phyloP scores from a whole-genome alignment of 768 basidiomycete species.

The Russula dissimulans region DNA sequence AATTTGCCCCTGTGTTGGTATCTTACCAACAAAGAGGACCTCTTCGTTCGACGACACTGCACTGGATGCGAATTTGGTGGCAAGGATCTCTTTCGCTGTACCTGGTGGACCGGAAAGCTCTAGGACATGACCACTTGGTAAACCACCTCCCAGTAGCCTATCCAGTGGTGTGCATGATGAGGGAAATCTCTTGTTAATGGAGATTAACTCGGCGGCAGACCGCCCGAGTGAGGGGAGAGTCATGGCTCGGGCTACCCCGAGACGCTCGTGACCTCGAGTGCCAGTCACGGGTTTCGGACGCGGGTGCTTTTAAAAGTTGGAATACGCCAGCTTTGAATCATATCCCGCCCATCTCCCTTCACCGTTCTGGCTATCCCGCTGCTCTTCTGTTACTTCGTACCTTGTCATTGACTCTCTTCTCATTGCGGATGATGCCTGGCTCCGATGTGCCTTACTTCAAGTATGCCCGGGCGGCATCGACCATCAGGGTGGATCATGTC shows the following conservation, averaged over 20 bases:
- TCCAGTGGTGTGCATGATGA: conserved; percentile 47
- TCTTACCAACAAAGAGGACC: conserved; percentile 59
- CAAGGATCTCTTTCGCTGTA: conserved; percentile 50
- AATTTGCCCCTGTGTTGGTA: background rate
- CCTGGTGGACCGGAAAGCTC: conserved; percentile 76
- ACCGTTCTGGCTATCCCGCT: background rate
- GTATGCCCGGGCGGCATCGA: conserved; percentile 7
- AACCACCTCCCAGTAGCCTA: conserved; percentile 51
- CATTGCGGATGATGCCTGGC: background rate
- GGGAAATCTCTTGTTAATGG: conserved; percentile 26
- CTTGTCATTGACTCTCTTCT: background rate
- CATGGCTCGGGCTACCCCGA: background rate
- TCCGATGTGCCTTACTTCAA: conserved; percentile 11
- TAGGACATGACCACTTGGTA: conserved; percentile 50
- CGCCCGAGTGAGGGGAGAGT: conserved; percentile 34
- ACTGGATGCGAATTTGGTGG: conserved; percentile 38
- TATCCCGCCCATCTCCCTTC: background rate
- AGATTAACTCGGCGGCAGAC: conserved; percentile 42
- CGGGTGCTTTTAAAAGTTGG: background rate
- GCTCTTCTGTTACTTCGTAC: background rate
- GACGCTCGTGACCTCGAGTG: background rate
- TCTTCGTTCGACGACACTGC: conserved; percentile 41
- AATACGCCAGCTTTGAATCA: background rate
- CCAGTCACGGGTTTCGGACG: conserved; percentile 8
- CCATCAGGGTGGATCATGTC: conserved; percentile 17